phyloP scores from a whole-genome alignment of 345 rosid species.

The Eucalyptus sp. region DNA sequence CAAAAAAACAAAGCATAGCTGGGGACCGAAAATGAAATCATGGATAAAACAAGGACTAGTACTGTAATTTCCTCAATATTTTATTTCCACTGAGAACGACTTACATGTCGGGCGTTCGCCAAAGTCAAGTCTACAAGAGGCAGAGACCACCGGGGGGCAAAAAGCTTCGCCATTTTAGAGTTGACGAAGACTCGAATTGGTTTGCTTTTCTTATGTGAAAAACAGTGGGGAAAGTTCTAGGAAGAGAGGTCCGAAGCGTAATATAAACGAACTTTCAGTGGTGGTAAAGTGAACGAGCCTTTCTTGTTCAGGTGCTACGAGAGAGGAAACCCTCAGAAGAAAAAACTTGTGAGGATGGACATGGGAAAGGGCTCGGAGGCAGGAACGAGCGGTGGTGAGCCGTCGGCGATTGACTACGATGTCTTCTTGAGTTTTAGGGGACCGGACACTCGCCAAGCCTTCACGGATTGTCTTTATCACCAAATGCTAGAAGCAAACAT shows the following conservation, averaged over 20 bases:
- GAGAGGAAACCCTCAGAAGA: background rate
- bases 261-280: too few relatives aligned
- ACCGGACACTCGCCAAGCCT: background rate
- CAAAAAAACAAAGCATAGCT: accelerated
- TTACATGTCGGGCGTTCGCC: too few relatives aligned
- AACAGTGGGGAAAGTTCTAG: background rate
- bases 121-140: too few relatives aligned
- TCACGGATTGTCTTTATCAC: background rate
- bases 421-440: background rate
- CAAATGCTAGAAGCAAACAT: background rate
- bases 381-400: accelerated
- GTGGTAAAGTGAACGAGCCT: too few relatives aligned
- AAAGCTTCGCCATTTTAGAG: too few relatives aligned
- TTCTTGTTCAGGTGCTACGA: background rate
- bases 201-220: too few relatives aligned
- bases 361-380: background rate
- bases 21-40: background rate
- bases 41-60: too few relatives aligned
- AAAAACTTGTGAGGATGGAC: background rate
- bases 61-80: too few relatives aligned
- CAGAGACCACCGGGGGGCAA: too few relatives aligned
- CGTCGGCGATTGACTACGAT: accelerated
- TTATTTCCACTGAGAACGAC: accelerated
- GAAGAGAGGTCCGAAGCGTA: background rate
- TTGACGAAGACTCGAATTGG: too few relatives aligned